phyloP scores from a whole-genome alignment of 805 yeast species.

The Lachancea kluyveri region DNA sequence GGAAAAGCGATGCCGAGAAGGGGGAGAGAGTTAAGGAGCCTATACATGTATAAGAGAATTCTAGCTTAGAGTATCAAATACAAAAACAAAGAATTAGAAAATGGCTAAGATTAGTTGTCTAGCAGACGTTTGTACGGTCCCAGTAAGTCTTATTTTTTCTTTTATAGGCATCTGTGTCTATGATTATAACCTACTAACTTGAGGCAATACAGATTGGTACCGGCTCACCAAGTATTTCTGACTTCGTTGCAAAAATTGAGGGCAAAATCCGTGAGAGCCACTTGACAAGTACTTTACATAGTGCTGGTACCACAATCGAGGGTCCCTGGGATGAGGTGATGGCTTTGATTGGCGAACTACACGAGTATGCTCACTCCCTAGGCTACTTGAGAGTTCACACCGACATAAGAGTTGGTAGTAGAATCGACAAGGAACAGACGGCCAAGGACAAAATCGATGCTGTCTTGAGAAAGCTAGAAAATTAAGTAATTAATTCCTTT shows the following conservation, averaged over 20 bases:
- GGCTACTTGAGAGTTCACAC: slow-evolving; percentile 79
- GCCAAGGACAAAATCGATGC: slow-evolving; percentile 67
- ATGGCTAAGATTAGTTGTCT: slow-evolving; percentile 48
- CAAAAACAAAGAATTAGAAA: not conserved
- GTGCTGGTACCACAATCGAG: slow-evolving; percentile 87
- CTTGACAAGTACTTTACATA: slow-evolving; percentile 65
- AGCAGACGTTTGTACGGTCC: slow-evolving; percentile 83
- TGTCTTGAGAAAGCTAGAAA: slow-evolving; percentile 47
- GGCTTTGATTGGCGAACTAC: slow-evolving; percentile 71
- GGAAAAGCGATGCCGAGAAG: no score
- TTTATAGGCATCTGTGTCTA: no score
- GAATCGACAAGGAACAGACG: slow-evolving; percentile 66
- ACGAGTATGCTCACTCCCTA: slow-evolving; percentile 59
- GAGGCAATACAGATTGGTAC: slow-evolving; percentile 74
- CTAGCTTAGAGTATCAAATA: no score
- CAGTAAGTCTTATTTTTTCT: no score
- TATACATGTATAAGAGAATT: no score
- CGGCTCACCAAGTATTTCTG: slow-evolving; percentile 68
- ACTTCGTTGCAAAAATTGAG: slow-evolving; percentile 70
- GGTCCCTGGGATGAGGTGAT: slow-evolving; percentile 93
- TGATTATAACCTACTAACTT: not conserved
- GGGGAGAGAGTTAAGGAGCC: no score
- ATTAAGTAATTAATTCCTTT: slow-evolving; percentile 9
- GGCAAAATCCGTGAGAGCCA: slow-evolving; percentile 54
- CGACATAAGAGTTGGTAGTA: slow-evolving; percentile 82